Evolutionary conservation across 164 flowering plant genomes (phyloP), one percentile per base, ranked within the genome.

Genomic region (Santalum album): DNA sequence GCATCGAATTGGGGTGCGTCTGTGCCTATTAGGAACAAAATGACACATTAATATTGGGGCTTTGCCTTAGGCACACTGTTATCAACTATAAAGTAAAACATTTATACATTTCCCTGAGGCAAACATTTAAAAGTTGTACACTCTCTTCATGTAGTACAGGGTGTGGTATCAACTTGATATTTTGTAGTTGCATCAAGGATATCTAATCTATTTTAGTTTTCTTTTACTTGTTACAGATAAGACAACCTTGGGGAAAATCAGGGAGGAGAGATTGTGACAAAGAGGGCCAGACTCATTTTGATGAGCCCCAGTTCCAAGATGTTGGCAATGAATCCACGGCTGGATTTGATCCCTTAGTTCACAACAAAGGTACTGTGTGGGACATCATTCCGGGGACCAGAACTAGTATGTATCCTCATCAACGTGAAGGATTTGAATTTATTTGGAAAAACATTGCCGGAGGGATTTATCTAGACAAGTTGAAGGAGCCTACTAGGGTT

Each of bases 381-480:
- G 86, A 82, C n/a, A 42, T 69, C 1, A 57, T 84, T 24, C 87
- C 87, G 24, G 64, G 63, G 7, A 16, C 70, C 0, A 68, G 53
- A 26, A 32, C 54, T 17, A 66, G 29, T 0, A 43, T 90, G 81
- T 75, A 68, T 56, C 70, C 60, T 0, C 95, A 90, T 54, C 97
- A 90, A 56, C 68, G 53, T 25, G 92, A 84, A 58, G 97, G 88
- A 0, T 81, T 90, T 57, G 84, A 86, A 54, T 90, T 90, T 53
- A 27, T 90, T 16, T 90, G 97, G 99, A 75, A 63, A 29, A 81
- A 79, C 42, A 26, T 90, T 19, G 90, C 82, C 15, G 99, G 97
- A 32, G 74, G 76, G 18, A 81, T 78, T 25, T 14, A 40, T 17
- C 72, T 80, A 38, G 76, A 78, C 11, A 53, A 78, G 34, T 49